These are phyloP conservation scores for Ophiocordyceps camponoti-saundersi DNA, from an alignment of 2,329 filamentous ascomycete genomes.

Conservation along the genomic window DNA sequence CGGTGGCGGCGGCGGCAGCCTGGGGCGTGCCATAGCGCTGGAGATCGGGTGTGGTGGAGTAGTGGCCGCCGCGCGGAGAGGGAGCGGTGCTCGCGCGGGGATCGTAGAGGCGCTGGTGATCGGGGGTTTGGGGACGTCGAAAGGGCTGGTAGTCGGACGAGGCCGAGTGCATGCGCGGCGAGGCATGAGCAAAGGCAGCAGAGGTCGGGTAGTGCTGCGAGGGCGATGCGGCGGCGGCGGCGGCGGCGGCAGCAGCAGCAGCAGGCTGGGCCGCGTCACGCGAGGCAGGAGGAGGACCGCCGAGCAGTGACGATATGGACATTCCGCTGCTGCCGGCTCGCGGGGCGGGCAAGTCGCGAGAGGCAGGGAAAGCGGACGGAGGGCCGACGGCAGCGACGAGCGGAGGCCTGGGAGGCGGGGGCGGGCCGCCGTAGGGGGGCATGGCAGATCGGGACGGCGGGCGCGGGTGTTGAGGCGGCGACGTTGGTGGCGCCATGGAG, in stretches of 20 bases:
- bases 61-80: conserved; percentile 32
- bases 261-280: conserved; percentile 24
- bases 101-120: conserved; percentile 41
- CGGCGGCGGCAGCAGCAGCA: conserved; percentile 22
- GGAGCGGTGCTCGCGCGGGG: conserved; percentile 25
- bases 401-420: conserved; percentile 28
- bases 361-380: conserved; percentile 25
- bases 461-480: conserved; percentile 17
- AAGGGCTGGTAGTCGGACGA: conserved; percentile 43
- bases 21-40: conserved; percentile 44
- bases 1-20: conserved; percentile 4
- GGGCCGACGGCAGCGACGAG: conserved; percentile 24
- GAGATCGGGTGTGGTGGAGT: conserved; percentile 33
- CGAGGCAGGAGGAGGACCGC: conserved; percentile 26
- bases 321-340: conserved; percentile 35
- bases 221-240: conserved; percentile 15
- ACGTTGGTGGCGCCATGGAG: conserved; percentile 29
- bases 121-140: conserved; percentile 57
- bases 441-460: conserved; percentile 10
- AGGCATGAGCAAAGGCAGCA: conserved; percentile 31
- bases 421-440: conserved; percentile 25
- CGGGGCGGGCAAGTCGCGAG: conserved; percentile 35
- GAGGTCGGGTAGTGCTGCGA: conserved; percentile 22
- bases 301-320: conserved; percentile 45
- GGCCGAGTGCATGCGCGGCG: conserved; percentile 35